phyloP scores from a whole-genome alignment of 139 green algal genomes.

The Auxenochlorella pyrenoidosa region DNA sequence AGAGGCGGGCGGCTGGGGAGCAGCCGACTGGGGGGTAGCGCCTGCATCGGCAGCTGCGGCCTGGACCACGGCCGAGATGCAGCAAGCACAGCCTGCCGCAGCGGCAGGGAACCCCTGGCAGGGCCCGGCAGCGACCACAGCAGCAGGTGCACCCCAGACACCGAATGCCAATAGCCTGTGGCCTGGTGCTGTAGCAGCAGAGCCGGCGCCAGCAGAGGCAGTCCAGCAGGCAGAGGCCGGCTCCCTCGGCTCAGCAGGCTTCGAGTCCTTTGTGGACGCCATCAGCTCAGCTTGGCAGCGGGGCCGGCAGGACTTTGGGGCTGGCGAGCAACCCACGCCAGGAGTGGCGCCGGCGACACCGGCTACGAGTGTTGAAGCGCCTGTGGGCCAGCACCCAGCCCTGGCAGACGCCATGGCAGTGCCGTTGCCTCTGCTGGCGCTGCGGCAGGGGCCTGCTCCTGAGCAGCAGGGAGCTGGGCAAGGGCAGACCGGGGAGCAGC shows the following conservation, averaged over 20 bases:
- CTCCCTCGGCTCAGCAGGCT: background rate
- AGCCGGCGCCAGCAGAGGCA: background rate
- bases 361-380: too few relatives aligned
- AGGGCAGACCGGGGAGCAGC: background rate
- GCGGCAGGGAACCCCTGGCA: background rate
- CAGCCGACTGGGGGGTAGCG: background rate
- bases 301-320: background rate
- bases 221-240: background rate
- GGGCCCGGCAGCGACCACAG: background rate
- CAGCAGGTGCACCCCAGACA: background rate
- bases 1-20: background rate
- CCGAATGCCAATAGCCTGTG: too few relatives aligned
- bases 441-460: too few relatives aligned
- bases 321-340: background rate
- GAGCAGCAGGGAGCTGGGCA: too few relatives aligned
- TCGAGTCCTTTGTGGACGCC: background rate
- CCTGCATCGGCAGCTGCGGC: background rate
- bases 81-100: background rate
- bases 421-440: too few relatives aligned
- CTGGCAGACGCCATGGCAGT: too few relatives aligned
- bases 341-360: background rate
- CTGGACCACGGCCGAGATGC: background rate
- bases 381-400: too few relatives aligned
- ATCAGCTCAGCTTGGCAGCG: background rate
- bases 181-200: background rate